Evolutionary conservation across 345 rosid species (phyloP).

Genomic region (Garcia nutans): DNA sequence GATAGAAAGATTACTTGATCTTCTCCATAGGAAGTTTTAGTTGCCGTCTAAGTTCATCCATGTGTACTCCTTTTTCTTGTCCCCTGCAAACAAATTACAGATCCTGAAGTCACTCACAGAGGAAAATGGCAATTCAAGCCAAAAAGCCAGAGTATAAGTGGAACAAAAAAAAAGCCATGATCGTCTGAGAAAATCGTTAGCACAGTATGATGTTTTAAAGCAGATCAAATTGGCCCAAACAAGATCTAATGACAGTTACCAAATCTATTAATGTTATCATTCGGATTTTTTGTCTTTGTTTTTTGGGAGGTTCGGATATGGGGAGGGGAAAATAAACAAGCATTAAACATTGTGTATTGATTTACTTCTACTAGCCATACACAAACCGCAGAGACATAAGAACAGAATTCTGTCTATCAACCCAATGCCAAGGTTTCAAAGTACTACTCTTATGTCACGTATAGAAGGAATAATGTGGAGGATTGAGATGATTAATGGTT

Average conservation of each 20-base stretch:
- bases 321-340: background rate
- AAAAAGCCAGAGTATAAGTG: too few species aligned
- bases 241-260: background rate
- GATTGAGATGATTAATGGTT: too few species aligned
- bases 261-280: background rate
- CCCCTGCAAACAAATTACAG: slow-evolving; percentile 45
- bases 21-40: slow-evolving; percentile 74
- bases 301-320: too few species aligned
- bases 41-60: slow-evolving; percentile 68
- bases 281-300: too few species aligned
- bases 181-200: too few species aligned
- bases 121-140: background rate
- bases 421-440: background rate
- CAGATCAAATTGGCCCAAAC: background rate
- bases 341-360: background rate
- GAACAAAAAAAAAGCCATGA: background rate
- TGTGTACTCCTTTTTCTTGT: slow-evolving; percentile 72
- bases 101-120: background rate
- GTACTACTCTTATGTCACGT: background rate
- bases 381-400: background rate
- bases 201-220: background rate
- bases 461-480: too few species aligned
- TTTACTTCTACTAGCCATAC: background rate
- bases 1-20: slow-evolving; percentile 56
- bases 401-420: background rate